Base-by-base conservation (phyloP, 495 filamentous ascomycete genomes). In the Hyaloscypha hepaticicola region DNA sequence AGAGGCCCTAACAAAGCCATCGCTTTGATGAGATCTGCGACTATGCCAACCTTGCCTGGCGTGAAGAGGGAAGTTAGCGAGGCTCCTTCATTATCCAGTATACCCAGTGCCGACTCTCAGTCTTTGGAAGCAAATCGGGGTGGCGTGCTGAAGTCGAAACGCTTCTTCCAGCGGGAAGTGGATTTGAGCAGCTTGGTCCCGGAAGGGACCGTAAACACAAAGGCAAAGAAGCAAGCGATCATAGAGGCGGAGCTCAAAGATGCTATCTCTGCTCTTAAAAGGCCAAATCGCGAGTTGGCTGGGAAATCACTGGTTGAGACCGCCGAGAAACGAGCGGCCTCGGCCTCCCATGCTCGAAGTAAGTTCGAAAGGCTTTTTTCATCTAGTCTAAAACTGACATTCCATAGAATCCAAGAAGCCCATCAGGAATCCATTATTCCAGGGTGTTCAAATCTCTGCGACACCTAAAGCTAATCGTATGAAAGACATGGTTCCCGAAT, bases 251-350 rank as follows among this genome's bases (percentile, higher is more conserved):
- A 97, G 71, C 79, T 97, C 27, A 86, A 89, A 69, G 86, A 89
- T 34, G 95, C 94, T 14, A 97, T 98, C 63, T 78, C 84, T 12
- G 81, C 90, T 1, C 78, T 98, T 28, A 90, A 92, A 69, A 96
- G 88, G 74, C 95, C 95, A 5, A 96, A 97, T 71, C 83, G 95
- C 61, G 82, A 88, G 6, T 78, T 94, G 49, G 91, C 90, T 14
- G 87, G 86, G 14, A 87, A 87, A 67, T 87, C 88, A 56, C 79
- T 92, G 45, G 88, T 84, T 7, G 87, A 94, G 4, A 87, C 85
- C 58, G 85, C 85, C 11, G 88, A 90, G 65, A 86, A 83, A 70
- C 82, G 90, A 38, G 62, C 77, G 59, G 72, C 72, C 48, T 71
- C 74, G 41, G 71, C 77, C 59, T 57, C 77, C 22, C 72, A 70